phyloP scores from a whole-genome alignment of 1,284 basidiomycete genomes.

The Phylloboletellus chloephorus region DNA sequence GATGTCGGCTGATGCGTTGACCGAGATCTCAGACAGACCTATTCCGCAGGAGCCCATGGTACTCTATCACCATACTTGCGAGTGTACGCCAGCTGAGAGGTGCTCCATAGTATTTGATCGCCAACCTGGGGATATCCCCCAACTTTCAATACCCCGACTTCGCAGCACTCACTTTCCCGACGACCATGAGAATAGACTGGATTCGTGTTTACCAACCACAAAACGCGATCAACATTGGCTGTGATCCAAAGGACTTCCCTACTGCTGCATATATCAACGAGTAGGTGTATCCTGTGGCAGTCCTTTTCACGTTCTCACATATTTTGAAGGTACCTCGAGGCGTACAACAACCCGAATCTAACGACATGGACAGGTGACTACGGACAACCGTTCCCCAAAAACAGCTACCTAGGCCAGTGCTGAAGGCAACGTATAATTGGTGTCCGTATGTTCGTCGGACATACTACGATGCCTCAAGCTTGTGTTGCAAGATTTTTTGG shows the following conservation, averaged over 20 bases:
- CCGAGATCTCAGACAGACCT: slow-evolving; percentile 67
- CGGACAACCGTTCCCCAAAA: slow-evolving; percentile 58
- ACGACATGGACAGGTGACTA: slow-evolving; percentile 58
- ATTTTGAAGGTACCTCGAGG: slow-evolving; percentile 41
- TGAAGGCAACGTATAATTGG: slow-evolving; percentile 22
- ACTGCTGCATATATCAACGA: slow-evolving; percentile 70
- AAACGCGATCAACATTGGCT: slow-evolving; percentile 68
- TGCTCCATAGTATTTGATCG: slow-evolving; percentile 59
- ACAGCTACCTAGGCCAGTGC: slow-evolving; percentile 49
- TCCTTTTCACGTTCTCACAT: slow-evolving; percentile 18
- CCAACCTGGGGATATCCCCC: slow-evolving; percentile 76
- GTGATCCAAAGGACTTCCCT: slow-evolving; percentile 75
- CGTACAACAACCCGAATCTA: slow-evolving; percentile 52
- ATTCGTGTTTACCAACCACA: slow-evolving; percentile 78
- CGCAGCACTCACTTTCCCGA: slow-evolving; percentile 61
- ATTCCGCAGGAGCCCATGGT: slow-evolving; percentile 85
- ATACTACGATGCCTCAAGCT: slow-evolving; percentile 6
- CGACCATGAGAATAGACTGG: slow-evolving; percentile 74
- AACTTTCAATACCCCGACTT: slow-evolving; percentile 74
- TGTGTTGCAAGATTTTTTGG: slow-evolving; percentile 13
- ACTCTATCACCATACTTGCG: slow-evolving; percentile 13
- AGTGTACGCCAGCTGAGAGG: slow-evolving; percentile 3
- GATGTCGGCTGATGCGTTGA: slow-evolving; percentile 58
- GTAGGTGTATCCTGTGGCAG: slow-evolving; percentile 37
- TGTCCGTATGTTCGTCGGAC: slow-evolving; percentile 9